Evolutionary conservation across 2,329 filamentous ascomycete species (phyloP).

Genomic region (Paecilomyces variotii): DNA sequence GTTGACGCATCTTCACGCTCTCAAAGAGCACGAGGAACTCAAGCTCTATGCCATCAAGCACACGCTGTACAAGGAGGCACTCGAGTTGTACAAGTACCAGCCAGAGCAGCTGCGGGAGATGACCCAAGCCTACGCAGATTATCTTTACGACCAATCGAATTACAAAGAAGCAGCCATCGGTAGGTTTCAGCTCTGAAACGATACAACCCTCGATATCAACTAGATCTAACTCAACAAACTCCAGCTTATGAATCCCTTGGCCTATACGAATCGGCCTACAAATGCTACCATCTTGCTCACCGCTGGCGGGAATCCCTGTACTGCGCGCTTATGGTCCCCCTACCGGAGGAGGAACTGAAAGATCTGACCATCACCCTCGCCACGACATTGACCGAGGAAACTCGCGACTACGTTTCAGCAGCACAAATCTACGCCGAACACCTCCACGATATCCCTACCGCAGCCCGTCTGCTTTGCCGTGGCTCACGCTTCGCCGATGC

Average conservation of each 20-base stretch:
- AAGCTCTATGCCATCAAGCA: slow-evolving; percentile 72
- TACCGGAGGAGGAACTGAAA: slow-evolving; percentile 52
- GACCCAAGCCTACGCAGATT: slow-evolving; percentile 68
- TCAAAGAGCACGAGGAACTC: slow-evolving; percentile 70
- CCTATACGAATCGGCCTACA: slow-evolving; percentile 65
- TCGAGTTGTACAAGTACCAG: slow-evolving; percentile 80
- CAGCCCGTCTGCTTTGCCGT: slow-evolving; percentile 73
- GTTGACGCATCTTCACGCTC: slow-evolving; percentile 62
- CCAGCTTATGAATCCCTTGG: slow-evolving; percentile 74
- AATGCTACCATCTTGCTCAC: slow-evolving; percentile 75
- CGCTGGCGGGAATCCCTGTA: slow-evolving; percentile 89
- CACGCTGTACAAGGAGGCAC: slow-evolving; percentile 65
- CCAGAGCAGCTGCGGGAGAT: slow-evolving; percentile 56
- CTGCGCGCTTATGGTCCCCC: slow-evolving; percentile 61
- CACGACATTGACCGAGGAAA: slow-evolving; percentile 66
- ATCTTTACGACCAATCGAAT: slow-evolving; percentile 65
- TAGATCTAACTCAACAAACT: slow-evolving; percentile 3
- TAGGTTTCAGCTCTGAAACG: slow-evolving; percentile 12
- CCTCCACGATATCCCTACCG: slow-evolving; percentile 61
- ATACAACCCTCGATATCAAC: background rate
- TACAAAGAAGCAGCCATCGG: slow-evolving; percentile 77
- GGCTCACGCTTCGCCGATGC: slow-evolving; percentile 84
- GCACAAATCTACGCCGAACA: slow-evolving; percentile 77
- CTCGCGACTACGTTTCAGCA: slow-evolving; percentile 73
- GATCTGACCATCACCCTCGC: slow-evolving; percentile 67